Percentiles rank a stretch among this genome's conserved stretches.
Evolutionary conservation across 192 early-diverging fungal genomes (phyloP).

Genomic region (Allomyces macrogynus): DNA sequence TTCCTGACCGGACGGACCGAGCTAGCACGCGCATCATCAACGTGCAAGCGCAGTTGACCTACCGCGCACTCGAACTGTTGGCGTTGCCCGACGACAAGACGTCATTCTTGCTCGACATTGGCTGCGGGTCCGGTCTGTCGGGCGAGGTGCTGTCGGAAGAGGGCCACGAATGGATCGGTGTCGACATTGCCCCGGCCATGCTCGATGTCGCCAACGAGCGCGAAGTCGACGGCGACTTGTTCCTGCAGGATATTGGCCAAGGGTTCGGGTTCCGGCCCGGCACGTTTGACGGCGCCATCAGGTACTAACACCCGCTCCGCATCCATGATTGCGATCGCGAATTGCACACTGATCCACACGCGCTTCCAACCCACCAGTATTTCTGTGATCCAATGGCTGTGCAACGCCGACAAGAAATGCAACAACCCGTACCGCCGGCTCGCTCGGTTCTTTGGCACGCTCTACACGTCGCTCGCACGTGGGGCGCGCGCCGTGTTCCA

Average conservation of each 20-base stretch:
- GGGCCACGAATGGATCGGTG: slow-evolving; percentile 90
- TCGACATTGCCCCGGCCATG: slow-evolving; percentile 90
- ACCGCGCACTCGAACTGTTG: slow-evolving; percentile 76
- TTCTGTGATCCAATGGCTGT: slow-evolving; percentile 95
- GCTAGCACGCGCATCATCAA: slow-evolving; percentile 73
- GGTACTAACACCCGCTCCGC: slow-evolving; percentile 14
- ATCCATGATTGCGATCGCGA: too few relatives aligned
- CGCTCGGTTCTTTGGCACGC: slow-evolving; percentile 71
- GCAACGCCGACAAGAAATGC: slow-evolving; percentile 84
- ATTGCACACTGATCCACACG: too few relatives aligned
- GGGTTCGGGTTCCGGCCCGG: slow-evolving; percentile 85
- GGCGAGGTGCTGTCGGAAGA: slow-evolving; percentile 87
- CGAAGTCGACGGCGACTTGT: slow-evolving; percentile 85
- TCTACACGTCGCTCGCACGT: slow-evolving; percentile 69
- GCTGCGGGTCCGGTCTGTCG: slow-evolving; percentile 88
- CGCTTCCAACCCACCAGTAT: slow-evolving; percentile 27
- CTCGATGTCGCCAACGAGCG: slow-evolving; percentile 78
- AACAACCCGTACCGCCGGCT: slow-evolving; percentile 70
- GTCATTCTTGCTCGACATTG: slow-evolving; percentile 77
- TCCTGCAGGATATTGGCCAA: slow-evolving; percentile 88
- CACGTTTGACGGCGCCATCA: slow-evolving; percentile 87
- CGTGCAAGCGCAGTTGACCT: slow-evolving; percentile 88
- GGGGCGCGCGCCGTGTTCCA: slow-evolving; percentile 93
- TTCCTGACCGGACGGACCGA: not conserved
- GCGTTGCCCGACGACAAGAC: slow-evolving; percentile 51